Conservation (phyloP, 352 stramenopile genomes). For the Phytopythium montanum region DNA sequence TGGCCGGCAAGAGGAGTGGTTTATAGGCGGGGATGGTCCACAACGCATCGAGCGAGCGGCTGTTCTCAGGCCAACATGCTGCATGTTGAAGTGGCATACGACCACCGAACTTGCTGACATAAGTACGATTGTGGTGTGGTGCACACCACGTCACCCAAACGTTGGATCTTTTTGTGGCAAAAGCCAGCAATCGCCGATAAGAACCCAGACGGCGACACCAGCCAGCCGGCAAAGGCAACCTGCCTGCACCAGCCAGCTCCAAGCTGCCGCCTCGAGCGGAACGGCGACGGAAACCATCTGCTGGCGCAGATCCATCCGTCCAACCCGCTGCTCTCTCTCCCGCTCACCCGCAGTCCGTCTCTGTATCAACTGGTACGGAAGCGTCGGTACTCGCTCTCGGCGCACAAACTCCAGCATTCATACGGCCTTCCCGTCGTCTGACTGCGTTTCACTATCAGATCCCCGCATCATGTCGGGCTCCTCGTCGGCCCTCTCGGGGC, state of each 20-base stretch:
- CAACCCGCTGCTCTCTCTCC: not conserved
- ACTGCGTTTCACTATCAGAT: not conserved
- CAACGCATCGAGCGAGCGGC: no score
- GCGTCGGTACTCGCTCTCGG: no score
- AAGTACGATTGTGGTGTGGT: not conserved
- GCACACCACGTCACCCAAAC: no score
- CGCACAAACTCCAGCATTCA: no score
- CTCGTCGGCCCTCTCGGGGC: conserved; percentile 5
- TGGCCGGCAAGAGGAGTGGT: not conserved
- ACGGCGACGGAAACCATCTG: not conserved
- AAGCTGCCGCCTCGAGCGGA: not conserved
- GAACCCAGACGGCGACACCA: not conserved
- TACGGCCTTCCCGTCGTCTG: not conserved
- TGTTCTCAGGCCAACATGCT: no score
- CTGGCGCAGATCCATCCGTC: not conserved
- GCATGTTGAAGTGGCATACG: not conserved
- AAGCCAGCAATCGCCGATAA: not conserved
- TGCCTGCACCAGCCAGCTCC: not conserved
- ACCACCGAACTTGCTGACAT: not conserved
- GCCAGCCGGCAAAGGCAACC: not conserved
- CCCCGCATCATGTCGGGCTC: not conserved
- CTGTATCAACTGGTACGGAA: not conserved
- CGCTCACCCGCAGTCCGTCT: not conserved
- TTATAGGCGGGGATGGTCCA: not conserved
- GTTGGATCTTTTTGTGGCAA: no score